Evolutionary conservation across 78 protist genomes (phyloP).

Genomic region (Goniomonas avonlea): DNA sequence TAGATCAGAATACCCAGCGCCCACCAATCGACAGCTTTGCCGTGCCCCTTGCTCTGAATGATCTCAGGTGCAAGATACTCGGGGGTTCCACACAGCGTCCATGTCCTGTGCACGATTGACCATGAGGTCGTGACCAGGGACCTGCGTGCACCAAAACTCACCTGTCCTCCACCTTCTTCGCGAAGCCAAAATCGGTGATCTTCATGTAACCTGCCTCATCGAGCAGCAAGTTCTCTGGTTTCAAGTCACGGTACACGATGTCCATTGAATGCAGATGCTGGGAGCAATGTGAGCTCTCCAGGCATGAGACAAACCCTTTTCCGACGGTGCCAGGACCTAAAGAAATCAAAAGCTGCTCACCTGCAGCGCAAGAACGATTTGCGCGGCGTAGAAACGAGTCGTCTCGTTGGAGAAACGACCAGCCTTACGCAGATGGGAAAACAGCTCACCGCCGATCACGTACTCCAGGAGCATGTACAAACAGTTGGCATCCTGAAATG

Average conservation of each 20-base stretch:
- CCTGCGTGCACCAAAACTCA: too few species aligned
- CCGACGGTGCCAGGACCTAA: neutral
- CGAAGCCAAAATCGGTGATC: constrained; percentile 77
- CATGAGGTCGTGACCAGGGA: too few species aligned
- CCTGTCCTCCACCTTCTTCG: constrained; percentile 65
- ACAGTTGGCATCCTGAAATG: neutral
- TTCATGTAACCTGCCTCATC: constrained; percentile 51
- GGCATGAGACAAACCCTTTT: neutral
- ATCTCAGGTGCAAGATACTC: constrained; percentile 87
- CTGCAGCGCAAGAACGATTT: too few species aligned
- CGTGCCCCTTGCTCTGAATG: constrained; percentile 76
- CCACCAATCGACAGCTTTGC: constrained; percentile 96
- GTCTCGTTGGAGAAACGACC: constrained; percentile 23
- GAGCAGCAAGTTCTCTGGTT: constrained; percentile 84
- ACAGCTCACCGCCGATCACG: constrained; percentile 41
- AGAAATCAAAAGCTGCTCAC: too few species aligned
- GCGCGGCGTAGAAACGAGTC: constrained; percentile 70
- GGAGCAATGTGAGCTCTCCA: constrained; percentile 6
- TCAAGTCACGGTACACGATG: constrained; percentile 80
- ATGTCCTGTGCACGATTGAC: constrained; percentile 61
- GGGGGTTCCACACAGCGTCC: constrained; percentile 88
- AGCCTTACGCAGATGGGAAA: constrained; percentile 27
- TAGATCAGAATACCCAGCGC: constrained; percentile 59
- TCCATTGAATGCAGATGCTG: constrained; percentile 55
- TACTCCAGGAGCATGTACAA: constrained; percentile 38